Conservation (phyloP, 306 rosid genomes). For the Rosa multiflora region DNA sequence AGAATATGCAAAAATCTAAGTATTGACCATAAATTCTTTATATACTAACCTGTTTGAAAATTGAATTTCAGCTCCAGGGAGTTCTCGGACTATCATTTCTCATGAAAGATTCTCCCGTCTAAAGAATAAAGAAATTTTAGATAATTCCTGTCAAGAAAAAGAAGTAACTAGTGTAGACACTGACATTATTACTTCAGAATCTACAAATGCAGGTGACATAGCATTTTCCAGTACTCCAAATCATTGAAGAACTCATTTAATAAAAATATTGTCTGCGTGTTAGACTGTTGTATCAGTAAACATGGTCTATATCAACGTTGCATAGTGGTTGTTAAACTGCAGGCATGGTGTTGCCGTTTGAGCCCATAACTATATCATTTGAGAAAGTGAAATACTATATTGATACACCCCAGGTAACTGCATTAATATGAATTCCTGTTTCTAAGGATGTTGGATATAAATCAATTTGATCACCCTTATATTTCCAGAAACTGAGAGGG, state of each 20-base stretch:
- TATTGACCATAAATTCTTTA: neutral
- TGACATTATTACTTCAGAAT: neutral
- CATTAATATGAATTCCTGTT: neutral
- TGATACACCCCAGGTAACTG: constrained; percentile 35
- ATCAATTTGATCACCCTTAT: neutral
- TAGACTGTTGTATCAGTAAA: neutral
- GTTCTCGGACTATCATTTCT: constrained; percentile 40
- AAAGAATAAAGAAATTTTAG: constrained; percentile 29
- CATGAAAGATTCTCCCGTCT: constrained; percentile 3
- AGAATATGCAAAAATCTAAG: constrained; percentile 4
- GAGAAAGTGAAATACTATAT: constrained; percentile 33
- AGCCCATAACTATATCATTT: constrained; percentile 30
- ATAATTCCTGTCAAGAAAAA: constrained; percentile 6
- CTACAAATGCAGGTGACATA: constrained; percentile 9
- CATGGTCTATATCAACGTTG: neutral
- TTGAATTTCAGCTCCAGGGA: constrained; percentile 29
- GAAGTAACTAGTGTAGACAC: constrained; percentile 4
- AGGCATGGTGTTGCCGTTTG: constrained; percentile 35
- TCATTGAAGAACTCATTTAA: neutral
- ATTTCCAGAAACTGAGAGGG: constrained; percentile 27
- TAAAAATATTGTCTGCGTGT: neutral
- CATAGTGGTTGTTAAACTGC: neutral
- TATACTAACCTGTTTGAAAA: neutral
- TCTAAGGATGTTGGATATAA: neutral
- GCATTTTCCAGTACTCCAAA: constrained; percentile 2